A percentile compares a stretch with the other conserved stretches of the same genome.
Evolutionary conservation across 129 eudicot species (phyloP).

Genomic region (Daucus carota): DNA sequence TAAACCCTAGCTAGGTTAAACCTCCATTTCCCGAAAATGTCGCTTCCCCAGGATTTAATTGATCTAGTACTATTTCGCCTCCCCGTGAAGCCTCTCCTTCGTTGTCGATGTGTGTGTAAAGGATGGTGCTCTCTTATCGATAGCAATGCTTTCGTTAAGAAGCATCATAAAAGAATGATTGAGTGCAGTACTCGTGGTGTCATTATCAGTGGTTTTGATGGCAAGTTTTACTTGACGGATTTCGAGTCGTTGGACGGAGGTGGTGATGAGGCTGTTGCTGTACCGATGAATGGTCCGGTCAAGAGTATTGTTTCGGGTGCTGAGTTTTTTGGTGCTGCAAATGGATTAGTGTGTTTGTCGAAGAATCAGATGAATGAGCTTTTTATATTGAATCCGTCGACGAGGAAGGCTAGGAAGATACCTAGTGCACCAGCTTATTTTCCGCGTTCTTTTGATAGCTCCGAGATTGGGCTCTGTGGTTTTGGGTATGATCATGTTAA

Average conservation of each 20-base stretch:
- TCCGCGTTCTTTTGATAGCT: neutral
- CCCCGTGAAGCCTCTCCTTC: neutral
- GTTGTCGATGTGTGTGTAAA: neutral
- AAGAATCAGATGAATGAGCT: neutral
- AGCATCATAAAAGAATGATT: neutral
- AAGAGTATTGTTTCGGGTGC: neutral
- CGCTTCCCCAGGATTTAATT: neutral
- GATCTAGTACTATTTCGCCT: neutral
- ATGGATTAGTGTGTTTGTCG: slow-evolving; percentile 19
- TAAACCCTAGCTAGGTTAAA: no score
- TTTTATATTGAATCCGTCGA: neutral
- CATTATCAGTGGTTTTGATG: neutral
- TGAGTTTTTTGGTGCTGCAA: slow-evolving; percentile 22
- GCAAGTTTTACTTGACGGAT: neutral
- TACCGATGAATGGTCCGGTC: neutral
- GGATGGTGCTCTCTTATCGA: slow-evolving; percentile 9
- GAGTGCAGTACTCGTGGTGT: neutral
- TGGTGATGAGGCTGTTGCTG: neutral
- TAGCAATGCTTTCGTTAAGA: neutral
- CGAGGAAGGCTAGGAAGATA: neutral
- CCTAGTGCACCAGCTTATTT: neutral
- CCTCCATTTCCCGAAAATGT: no score
- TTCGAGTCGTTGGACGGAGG: neutral
- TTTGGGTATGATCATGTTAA: neutral
- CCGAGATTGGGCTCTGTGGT: neutral